Base-by-base conservation (phyloP, 306 rosid genomes). In the Rosa rugosa region DNA sequence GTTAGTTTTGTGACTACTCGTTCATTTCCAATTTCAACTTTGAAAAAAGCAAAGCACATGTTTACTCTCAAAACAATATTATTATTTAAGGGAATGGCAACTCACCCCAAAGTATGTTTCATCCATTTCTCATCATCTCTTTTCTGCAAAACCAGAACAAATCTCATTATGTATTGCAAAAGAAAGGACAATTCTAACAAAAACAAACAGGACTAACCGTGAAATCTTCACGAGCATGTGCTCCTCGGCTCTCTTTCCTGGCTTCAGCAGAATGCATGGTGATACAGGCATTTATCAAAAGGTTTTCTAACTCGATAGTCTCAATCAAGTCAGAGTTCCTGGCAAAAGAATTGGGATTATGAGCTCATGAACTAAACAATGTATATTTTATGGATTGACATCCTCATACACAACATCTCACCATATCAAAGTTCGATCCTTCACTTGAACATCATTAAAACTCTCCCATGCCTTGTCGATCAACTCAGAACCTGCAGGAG, bases 211-310 rank as follows among this genome's bases (percentile, higher is more conserved):
- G 54, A 76, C 90, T 60, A 44, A 91, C 98, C 46, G 87, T 76
- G 79, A 89, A 93, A 75, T 93, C 98, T 85, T 93, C 98, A 18
- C 93, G 98, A 54, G 98, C 98, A 81, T 93, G 98, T 38, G 98
- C 98, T 70, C 98, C 98, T 86, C 98, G 85, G 78, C 98, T 91
- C 81, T 93, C 98, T 88, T 93, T 90, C 92, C 98, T 88, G 74
- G 97, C 98, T 87, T 93, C 98, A 76, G 98, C 98, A 56, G 98
- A 93, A 84, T 88, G 91, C 97, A 93, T 91, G 73, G 98, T 93
- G 87, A 93, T 69, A 77, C 87, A 86, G 53, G 98, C 97, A 90
- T 91, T 93, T 86, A 93, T 91, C 87, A 93, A 83, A 72, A 93
- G 97, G 80, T 93, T 93, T 88, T 93, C 98, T 87, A 93, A 72